Evolutionary conservation across 495 filamentous ascomycete species (phyloP).

Genomic region (Acidiella bohemica): DNA sequence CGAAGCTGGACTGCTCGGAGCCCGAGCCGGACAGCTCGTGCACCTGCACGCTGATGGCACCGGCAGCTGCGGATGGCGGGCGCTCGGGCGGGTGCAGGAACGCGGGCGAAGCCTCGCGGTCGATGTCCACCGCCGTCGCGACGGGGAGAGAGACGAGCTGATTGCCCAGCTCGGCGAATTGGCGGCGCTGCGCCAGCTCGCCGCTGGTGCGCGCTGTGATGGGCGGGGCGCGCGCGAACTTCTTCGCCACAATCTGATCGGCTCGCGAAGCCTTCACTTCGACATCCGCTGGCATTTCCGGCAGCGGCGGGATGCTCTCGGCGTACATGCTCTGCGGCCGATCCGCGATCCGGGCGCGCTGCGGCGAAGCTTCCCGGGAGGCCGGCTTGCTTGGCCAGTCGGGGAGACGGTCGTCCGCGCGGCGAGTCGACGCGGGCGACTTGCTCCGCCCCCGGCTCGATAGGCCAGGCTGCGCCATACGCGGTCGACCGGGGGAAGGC

Average conservation of each 20-base stretch:
- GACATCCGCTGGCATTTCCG: conserved; percentile 16
- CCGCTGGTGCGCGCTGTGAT: conserved; percentile 8
- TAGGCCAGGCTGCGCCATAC: conserved; percentile 8
- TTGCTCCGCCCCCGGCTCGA: conserved; percentile 1
- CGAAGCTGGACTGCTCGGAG: conserved; percentile 7
- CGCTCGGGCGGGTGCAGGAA: too few species aligned
- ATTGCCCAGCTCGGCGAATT: too few species aligned
- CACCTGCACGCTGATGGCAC: conserved; percentile 5
- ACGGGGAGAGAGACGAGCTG: too few species aligned
- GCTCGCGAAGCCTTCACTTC: conserved; percentile 5
- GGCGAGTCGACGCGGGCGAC: neutral
- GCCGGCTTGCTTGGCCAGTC: conserved; percentile 1
- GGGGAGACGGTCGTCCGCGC: conserved; percentile 9
- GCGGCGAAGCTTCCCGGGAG: neutral
- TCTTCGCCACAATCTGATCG: conserved; percentile 13
- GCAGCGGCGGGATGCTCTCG: conserved; percentile 19
- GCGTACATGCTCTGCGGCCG: conserved; percentile 10
- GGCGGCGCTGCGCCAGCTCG: neutral
- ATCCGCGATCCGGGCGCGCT: neutral
- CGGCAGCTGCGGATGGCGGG: neutral
- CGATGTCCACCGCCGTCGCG: too few species aligned
- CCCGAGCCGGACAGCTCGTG: conserved; percentile 5
- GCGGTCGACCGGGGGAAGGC: neutral
- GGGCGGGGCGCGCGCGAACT: conserved; percentile 2
- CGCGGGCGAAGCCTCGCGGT: too few species aligned